phyloP scores from a whole-genome alignment of 2,329 filamentous ascomycete species.

The Trichophyton mentagrophytes region DNA sequence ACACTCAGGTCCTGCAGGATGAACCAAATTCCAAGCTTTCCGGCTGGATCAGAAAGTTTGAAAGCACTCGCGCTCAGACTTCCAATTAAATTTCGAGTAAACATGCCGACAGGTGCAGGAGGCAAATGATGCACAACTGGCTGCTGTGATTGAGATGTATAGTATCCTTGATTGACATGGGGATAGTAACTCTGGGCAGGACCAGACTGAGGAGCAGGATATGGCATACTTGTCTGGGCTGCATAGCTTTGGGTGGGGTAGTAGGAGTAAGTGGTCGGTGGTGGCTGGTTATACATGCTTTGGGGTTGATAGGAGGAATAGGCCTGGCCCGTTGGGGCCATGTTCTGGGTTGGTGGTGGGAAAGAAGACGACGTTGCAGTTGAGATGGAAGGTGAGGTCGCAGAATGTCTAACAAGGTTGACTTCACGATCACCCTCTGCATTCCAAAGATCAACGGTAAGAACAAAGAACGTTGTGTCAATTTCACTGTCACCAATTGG shows the following conservation, averaged over 20 bases:
- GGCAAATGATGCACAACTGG: constrained; percentile 19
- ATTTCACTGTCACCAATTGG: constrained; percentile 39
- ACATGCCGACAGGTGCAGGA: constrained; percentile 60
- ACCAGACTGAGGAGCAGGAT: constrained; percentile 19
- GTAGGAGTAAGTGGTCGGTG: constrained; percentile 15
- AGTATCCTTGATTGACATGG: constrained; percentile 5
- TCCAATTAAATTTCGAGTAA: constrained; percentile 87
- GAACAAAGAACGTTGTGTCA: constrained; percentile 54
- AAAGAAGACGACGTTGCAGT: constrained; percentile 70
- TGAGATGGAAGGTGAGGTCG: constrained; percentile 62
- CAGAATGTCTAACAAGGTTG: constrained; percentile 55
- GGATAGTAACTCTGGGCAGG: constrained; percentile 7
- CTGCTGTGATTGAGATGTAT: constrained; percentile 5
- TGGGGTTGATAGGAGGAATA: constrained; percentile 24
- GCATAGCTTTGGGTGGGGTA: constrained; percentile 16
- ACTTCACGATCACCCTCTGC: constrained; percentile 49
- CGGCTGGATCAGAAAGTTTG: constrained; percentile 61
- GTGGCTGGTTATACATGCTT: constrained; percentile 26
- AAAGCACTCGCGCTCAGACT: constrained; percentile 82
- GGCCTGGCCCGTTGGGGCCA: constrained; percentile 21
- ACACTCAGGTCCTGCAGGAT: constrained; percentile 92
- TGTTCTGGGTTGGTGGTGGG: constrained; percentile 35
- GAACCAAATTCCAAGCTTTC: constrained; percentile 89
- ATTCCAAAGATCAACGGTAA: constrained; percentile 58
- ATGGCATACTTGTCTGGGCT: constrained; percentile 19